Evolutionary conservation across 2,329 filamentous ascomycete genomes (phyloP), one percentile per base, ranked within the genome.

Genomic region (Aureobasidium melanogenum): DNA sequence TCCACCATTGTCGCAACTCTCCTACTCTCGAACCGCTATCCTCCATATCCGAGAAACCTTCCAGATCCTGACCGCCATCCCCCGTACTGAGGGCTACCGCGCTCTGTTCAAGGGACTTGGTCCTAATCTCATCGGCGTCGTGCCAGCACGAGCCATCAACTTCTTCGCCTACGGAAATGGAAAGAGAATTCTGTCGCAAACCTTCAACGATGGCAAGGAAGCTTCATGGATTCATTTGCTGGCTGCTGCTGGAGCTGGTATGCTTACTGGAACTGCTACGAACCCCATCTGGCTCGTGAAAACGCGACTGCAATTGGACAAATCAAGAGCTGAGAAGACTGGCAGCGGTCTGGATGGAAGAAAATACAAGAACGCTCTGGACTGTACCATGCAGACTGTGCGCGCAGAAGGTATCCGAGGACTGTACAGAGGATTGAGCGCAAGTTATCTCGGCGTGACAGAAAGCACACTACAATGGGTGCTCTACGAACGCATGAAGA

Each of bases 271-370:
- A 50, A 97, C 93, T 0, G 89, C 88, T 24, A 97, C 92, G 39
- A 97, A 97, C 74, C 92, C 92, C 1, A 96, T 97, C 70, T 97
- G 92, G 92, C 83, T 97, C 65, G 85, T 97, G 71, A 97, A 97
- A 81, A 97, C 92, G 43, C 82, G 92, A 34, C 73, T 97, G 67
- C 92, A 97, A 76, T 83, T 97, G 36, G 92, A 97, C 77, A 95
- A 92, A 78, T 89, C 89, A 70, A 83, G 85, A 57, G 88, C 87
- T 17, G 82, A 84, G 67, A 76, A 77, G 63, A 75, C 72, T 43
- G 77, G 82, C 64, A 78, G 81, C 63, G 67, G 65, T 2, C 82
- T 76, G 28, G 76, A 77, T 59, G 78, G 79, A 56, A 81, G 92
- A 57, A 85, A 85, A 69, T 97, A 97, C 75, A 85, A 85, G 72